Evolutionary conservation across 768 basidiomycete genomes (phyloP), one percentile per base, ranked within the genome.

Genomic region (Hebeloma cylindrosporum): DNA sequence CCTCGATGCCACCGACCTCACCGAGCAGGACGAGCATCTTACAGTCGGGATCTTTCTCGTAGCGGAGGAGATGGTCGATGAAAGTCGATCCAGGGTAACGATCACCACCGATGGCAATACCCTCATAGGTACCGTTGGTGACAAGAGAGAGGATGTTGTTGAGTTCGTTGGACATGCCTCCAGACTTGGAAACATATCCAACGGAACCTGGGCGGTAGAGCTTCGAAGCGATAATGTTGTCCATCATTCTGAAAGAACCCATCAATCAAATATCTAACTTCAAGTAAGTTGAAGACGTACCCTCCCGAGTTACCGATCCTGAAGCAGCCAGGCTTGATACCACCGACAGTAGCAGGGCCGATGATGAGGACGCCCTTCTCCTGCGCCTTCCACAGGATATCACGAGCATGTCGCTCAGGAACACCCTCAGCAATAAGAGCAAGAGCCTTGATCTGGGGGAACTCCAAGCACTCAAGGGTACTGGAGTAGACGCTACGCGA

Each of bases 271-370:
- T 7, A 11, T 26, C 17, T 17, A 43, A 25, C 25, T 45, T 9
- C 28, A 35, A 38, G 40, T 21, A 5, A 32, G 11, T 20, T 34
- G 21, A 18, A 26, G 27, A 26, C 83, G 57, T 58, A 88, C 87
- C 89, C 95, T 76, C 95, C 95, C 48, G 91, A 93, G 80, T 99
- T 99, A 60, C 95, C 95, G 60, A 98, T 98, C 68, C 94, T 82
- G 89, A 97, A 98, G 77, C 95, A 97, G 31, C 95, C 95, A 46
- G 95, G 94, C 78, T 99, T 99, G 77, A 99, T 96, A 61, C 95
- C 95, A 72, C 95, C 95, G 43, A 98, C 95, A 38, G 95, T 99
- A 18, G 96, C 96, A 47, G 96, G 96, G 27, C 96, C 95, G 46
- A 79, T 71, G 72, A 98, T 94, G 62, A 94, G 77, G 43, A 98